phyloP scores from a whole-genome alignment of 352 stramenopile species.

The Pelagophyceae sp. region DNA sequence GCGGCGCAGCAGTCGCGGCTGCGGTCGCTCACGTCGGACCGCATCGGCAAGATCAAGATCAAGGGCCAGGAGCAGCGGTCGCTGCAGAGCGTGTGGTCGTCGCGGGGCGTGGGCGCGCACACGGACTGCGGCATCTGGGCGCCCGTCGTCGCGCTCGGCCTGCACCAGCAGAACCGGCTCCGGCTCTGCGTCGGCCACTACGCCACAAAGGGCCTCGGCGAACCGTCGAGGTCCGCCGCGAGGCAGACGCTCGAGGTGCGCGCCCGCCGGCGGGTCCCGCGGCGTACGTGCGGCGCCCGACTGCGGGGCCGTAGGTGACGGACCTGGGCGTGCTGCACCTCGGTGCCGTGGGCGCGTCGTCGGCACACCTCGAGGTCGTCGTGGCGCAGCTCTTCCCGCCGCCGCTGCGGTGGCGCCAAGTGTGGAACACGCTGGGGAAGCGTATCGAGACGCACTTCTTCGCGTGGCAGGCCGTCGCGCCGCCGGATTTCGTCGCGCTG shows the following conservation, averaged over 20 bases:
- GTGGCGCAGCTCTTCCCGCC: conserved; percentile 67
- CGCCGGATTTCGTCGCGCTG: conserved; percentile 70
- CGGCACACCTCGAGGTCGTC: conserved; percentile 41
- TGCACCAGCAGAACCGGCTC: conserved; percentile 48
- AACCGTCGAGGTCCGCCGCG: conserved; percentile 5
- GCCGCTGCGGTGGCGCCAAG: conserved; percentile 66
- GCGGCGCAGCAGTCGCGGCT: too few species aligned
- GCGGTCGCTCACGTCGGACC: conserved; percentile 49
- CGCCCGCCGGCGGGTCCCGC: conserved; percentile 17
- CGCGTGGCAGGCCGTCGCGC: conserved; percentile 71
- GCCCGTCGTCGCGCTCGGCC: conserved; percentile 31
- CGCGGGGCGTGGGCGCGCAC: conserved; percentile 61
- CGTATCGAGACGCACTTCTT: conserved; percentile 68
- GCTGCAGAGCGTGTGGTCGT: conserved; percentile 56
- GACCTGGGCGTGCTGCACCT: conserved; percentile 20
- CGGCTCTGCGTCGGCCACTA: conserved; percentile 70
- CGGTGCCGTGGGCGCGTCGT: neutral
- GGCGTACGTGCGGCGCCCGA: too few species aligned
- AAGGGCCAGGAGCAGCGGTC: conserved; percentile 58
- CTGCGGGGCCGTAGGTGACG: too few species aligned
- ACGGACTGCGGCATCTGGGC: conserved; percentile 65
- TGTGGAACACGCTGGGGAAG: conserved; percentile 61
- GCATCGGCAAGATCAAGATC: conserved; percentile 65
- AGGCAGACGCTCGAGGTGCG: neutral
- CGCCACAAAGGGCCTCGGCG: conserved; percentile 47